Percentiles rank a stretch among this genome's conserved stretches.
These are phyloP conservation scores for Tetratostichococcus sp. DNA, from an alignment of 139 green algal species.

Conservation along the genomic window DNA sequence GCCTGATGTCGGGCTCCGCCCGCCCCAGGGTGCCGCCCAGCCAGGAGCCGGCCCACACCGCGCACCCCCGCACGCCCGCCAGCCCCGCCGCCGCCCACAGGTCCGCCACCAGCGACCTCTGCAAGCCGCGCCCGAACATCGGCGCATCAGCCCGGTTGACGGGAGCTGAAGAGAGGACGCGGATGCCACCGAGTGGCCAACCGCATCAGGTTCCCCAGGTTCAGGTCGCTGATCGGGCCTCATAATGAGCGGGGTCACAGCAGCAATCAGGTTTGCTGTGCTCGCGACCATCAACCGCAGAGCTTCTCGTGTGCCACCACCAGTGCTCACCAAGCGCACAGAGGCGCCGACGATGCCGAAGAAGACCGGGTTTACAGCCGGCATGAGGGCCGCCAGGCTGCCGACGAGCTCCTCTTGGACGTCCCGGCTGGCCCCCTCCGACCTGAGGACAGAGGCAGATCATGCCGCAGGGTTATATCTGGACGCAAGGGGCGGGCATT, in stretches of 20 bases:
- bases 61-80: slow-evolving; percentile 45
- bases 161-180: no score
- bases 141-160: no score
- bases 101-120: slow-evolving; percentile 55
- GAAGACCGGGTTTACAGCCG: slow-evolving; percentile 71
- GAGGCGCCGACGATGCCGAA: slow-evolving; percentile 78
- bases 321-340: slow-evolving; percentile 53
- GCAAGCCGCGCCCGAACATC: slow-evolving; percentile 7
- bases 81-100: slow-evolving; percentile 55
- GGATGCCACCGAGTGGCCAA: no score
- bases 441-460: slow-evolving; percentile 24
- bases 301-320: not conserved
- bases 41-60: slow-evolving; percentile 61
- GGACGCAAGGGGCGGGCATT: no score
- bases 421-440: slow-evolving; percentile 23
- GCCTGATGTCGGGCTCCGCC: slow-evolving; percentile 33
- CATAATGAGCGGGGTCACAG: no score
- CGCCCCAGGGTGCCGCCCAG: slow-evolving; percentile 47
- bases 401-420: slow-evolving; percentile 52
- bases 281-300: not conserved
- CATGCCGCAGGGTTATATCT: no score
- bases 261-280: not conserved
- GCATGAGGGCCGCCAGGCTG: slow-evolving; percentile 51
- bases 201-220: no score
- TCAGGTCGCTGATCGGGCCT: no score